These are phyloP conservation scores for Monosporascus sp. DNA, from an alignment of 2,329 filamentous ascomycete genomes.

Conservation along the genomic window DNA sequence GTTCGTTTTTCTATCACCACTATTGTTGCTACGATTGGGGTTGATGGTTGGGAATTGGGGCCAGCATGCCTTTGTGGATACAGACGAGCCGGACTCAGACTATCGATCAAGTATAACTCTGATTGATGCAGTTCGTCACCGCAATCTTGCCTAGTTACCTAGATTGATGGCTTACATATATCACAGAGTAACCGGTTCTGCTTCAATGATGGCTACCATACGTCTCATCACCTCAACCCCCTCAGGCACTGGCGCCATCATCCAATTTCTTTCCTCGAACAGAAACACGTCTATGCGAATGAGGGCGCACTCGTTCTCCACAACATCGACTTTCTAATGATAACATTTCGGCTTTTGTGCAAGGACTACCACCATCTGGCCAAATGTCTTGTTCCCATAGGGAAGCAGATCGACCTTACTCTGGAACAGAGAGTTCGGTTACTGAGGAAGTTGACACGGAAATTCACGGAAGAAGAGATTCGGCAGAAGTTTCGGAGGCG, in stretches of 20 bases:
- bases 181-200: constrained; percentile 72
- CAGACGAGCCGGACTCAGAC: constrained; percentile 69
- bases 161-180: too few species aligned
- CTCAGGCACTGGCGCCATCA: constrained; percentile 78
- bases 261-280: constrained; percentile 60
- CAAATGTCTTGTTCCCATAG: constrained; percentile 67
- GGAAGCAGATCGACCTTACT: constrained; percentile 62
- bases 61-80: constrained; percentile 76
- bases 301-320: constrained; percentile 64
- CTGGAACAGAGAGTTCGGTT: constrained; percentile 58
- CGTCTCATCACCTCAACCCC: constrained; percentile 74
- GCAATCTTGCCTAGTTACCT: too few species aligned
- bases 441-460: constrained; percentile 59
- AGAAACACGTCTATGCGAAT: constrained; percentile 53
- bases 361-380: constrained; percentile 70
- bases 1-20: constrained; percentile 63
- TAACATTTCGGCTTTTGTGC: constrained; percentile 61
- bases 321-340: constrained; percentile 76
- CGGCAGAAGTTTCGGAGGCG: constrained; percentile 42
- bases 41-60: constrained; percentile 84
- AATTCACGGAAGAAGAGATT: constrained; percentile 63
- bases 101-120: constrained; percentile 75
- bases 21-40: constrained; percentile 60
- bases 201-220: constrained; percentile 81
- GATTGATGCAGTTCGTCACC: constrained; percentile 49